Base-by-base conservation (phyloP, 208 protist genomes). In the Blastocrithidia nonstop region DNA sequence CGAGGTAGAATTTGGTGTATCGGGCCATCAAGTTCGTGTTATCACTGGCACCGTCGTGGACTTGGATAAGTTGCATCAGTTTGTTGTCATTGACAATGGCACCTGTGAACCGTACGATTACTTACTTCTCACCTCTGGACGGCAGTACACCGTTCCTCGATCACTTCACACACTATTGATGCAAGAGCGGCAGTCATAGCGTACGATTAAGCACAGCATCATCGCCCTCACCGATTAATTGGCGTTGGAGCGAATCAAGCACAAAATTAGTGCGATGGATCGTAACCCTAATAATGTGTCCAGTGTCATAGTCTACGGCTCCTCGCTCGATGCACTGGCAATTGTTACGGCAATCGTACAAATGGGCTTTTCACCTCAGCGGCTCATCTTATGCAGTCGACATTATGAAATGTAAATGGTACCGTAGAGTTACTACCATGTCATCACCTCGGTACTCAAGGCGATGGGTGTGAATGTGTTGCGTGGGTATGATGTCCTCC, bases 61-160 rank as follows among this genome's bases (percentile, higher is more conserved):
- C 61, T 55, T 95, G 3, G 84, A 95, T 46, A 88, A 73, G 25
- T 59, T 44, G 9, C 59, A 86, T 50, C 76, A 71, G 32, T 91
- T 72, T 40, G 59, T 95, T 15, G 58, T 64, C 26, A 49, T 88
- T 15, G 85, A 94, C 57, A 88, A 91, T 50, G 71, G 73, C 25
- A 58, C 66, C 26, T 87, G 80, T 36, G 81, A 91, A 54, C 77
- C 84, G 19, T 95, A 95, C 57, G 88, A 95, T 53, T 80, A 88
- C 59, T 61, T 95, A 8, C 50, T 95, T 27, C 59, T 95, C 8
- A 72, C 75, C 19, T 70, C 78, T n/a, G 83, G 84, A 0, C 56
- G 85, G 40, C 84, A 95, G 59, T 95, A 88, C 66, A 66, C 79
- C 23, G 61, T 83, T 16, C 68, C 82, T 15, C 55, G 50, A 1